Evolutionary conservation across 768 basidiomycete genomes (phyloP), one percentile per base, ranked within the genome.

Genomic region (Russula sp.): DNA sequence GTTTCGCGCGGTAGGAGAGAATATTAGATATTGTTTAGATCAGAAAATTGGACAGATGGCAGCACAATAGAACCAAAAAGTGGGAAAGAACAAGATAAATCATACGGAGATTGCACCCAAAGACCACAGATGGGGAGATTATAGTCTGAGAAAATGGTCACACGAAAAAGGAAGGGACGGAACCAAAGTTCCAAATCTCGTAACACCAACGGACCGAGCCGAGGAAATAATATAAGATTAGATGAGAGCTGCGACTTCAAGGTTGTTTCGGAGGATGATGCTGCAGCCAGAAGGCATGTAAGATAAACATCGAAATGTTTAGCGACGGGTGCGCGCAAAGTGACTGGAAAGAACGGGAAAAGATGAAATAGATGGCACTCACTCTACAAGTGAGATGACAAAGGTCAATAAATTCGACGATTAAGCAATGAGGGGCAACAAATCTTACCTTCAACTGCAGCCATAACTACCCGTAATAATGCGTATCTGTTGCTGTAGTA

Each of bases 401-500:
- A 63, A 62, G 42, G 36, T 20, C 9, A 44, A 5, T 61, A 42
- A 63, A 46, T 57, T 32, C 32, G 66, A 66, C 42, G 57, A 67
- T 20, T 9, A 54, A 28, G 54, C 46, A 55, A 59, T 49, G 61
- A 67, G 22, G 65, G 46, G 13, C 52, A 24, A 55, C 38, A 59
- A 50, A 22, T 79, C 85, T 70, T 67, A 92, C 92, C 92, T 94
- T 94, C 90, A 57, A 94, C 92, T 65, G 94, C 94, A 67, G 91
- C 90, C 94, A 96, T 96, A 18, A 98, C 91, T 22, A 95, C 91
- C 70, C 89, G 81, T 56, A 95, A 76, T 81, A 94, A 82, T 22
- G 84, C 1, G 92, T 94, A 77, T 95, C 93, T 24, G 93, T 93
- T 38, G 94, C 92, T 48, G 87, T 95, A 50, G 94, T 95, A 64